These are phyloP conservation scores for Backusella luteola DNA, from an alignment of 192 early-diverging fungal genomes.

Conservation along the genomic window DNA sequence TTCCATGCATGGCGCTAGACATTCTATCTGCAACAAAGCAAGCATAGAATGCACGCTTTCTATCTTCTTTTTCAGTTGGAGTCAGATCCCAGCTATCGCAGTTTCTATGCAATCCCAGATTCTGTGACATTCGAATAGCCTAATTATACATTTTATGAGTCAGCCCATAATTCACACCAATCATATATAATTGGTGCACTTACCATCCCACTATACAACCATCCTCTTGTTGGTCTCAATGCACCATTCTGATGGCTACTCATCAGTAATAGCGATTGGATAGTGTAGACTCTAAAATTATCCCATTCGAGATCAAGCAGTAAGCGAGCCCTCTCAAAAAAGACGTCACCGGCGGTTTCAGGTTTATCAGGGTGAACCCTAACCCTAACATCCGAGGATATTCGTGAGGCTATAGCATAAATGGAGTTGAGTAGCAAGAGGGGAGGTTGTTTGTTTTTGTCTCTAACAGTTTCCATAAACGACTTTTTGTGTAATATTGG, in stretches of 20 bases:
- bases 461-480: constrained; percentile 43
- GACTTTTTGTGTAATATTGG: constrained; percentile 69
- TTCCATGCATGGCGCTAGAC: constrained; percentile 63
- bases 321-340: constrained; percentile 47
- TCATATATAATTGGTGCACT: not conserved
- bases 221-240: constrained; percentile 24
- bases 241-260: constrained; percentile 37
- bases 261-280: constrained; percentile 32
- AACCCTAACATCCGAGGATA: constrained; percentile 43
- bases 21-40: constrained; percentile 70
- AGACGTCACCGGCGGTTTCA: constrained; percentile 54
- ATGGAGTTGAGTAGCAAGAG: constrained; percentile 49
- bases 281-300: constrained; percentile 28
- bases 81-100: constrained; percentile 53
- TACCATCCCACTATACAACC: constrained; percentile 40
- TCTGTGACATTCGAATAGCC: constrained; percentile 76
- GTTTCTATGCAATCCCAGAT: constrained; percentile 75
- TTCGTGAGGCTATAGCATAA: constrained; percentile 43
- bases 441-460: constrained; percentile 22
- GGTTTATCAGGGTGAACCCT: constrained; percentile 42
- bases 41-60: constrained; percentile 73
- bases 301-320: constrained; percentile 34
- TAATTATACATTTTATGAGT: constrained; percentile 2
- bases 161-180: not conserved
- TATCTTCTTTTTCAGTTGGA: constrained; percentile 55